Conservation (phyloP, 1,284 basidiomycete species). For the Stereum hirsutum region DNA sequence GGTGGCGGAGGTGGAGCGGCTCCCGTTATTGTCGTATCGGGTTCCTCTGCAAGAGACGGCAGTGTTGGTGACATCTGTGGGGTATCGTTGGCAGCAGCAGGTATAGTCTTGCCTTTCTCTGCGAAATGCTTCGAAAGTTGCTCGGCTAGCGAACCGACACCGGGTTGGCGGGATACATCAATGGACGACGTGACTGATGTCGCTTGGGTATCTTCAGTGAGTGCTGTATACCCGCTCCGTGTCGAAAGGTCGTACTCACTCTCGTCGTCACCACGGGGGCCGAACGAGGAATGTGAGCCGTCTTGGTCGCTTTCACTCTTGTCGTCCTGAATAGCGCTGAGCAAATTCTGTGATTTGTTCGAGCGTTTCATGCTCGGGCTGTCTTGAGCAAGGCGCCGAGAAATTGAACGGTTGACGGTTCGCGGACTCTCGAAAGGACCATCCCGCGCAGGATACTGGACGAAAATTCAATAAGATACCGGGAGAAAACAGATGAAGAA, state of each 20-base stretch:
- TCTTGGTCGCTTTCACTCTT: conserved; percentile 29
- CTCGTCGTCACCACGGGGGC: conserved; percentile 27
- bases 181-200: conserved; percentile 48
- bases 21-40: conserved; percentile 24
- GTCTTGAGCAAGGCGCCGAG: conserved; percentile 20
- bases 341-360: conserved; percentile 32
- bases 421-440: conserved; percentile 52
- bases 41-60: conserved; percentile 29
- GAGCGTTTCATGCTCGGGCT: conserved; percentile 13
- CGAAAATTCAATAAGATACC: too few relatives aligned
- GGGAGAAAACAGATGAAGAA: background rate
- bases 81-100: conserved; percentile 21
- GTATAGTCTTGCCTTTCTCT: conserved; percentile 23
- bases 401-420: conserved; percentile 49
- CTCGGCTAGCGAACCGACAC: conserved; percentile 45
- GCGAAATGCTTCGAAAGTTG: conserved; percentile 49
- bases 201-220: conserved; percentile 38
- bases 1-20: conserved; percentile 29
- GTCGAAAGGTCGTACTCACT: conserved; percentile 48
- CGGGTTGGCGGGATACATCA: conserved; percentile 23
- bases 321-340: conserved; percentile 35
- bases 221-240: conserved; percentile 35
- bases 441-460: conserved; percentile 45
- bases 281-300: conserved; percentile 17
- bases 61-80: conserved; percentile 22